phyloP scores from a whole-genome alignment of 1,139 yeast species.

The Magnusiomyces paraingens region DNA sequence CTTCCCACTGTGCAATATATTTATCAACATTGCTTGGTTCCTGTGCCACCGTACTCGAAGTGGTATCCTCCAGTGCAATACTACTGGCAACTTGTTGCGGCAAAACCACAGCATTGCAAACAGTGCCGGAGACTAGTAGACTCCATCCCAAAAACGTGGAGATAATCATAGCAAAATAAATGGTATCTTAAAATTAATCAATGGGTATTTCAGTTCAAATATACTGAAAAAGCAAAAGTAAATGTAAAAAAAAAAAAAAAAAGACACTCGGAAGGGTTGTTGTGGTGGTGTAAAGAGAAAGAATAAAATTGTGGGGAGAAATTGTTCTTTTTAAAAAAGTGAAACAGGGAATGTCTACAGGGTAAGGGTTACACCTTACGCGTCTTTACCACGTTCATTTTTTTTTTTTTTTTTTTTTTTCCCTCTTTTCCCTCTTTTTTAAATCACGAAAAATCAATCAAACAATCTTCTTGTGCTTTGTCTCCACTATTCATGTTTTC shows the following conservation, averaged over 20 bases:
- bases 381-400: constrained; percentile 8
- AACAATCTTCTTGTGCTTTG: too few species aligned
- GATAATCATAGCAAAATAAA: constrained; percentile 3
- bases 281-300: too few species aligned
- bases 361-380: background rate
- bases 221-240: too few species aligned
- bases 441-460: too few species aligned
- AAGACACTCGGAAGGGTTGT: too few species aligned
- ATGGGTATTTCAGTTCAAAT: too few species aligned
- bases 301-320: too few species aligned
- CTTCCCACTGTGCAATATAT: constrained; percentile 1
- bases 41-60: background rate
- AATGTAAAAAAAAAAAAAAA: too few species aligned
- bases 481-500: constrained; percentile 7
- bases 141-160: background rate
- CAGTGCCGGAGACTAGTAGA: background rate
- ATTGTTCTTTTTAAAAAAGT: too few species aligned
- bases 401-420: background rate
- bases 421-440: too few species aligned
- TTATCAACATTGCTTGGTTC: constrained; percentile 1
- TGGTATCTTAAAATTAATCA: background rate
- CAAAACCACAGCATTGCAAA: background rate
- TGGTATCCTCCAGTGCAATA: too few species aligned
- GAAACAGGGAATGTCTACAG: constrained; percentile 6
- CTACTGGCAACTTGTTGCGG: too few species aligned